Evolutionary conservation across 148 eudicot genomes (phyloP), one percentile per base, ranked within the genome.

Genomic region (Oxyria digyna): DNA sequence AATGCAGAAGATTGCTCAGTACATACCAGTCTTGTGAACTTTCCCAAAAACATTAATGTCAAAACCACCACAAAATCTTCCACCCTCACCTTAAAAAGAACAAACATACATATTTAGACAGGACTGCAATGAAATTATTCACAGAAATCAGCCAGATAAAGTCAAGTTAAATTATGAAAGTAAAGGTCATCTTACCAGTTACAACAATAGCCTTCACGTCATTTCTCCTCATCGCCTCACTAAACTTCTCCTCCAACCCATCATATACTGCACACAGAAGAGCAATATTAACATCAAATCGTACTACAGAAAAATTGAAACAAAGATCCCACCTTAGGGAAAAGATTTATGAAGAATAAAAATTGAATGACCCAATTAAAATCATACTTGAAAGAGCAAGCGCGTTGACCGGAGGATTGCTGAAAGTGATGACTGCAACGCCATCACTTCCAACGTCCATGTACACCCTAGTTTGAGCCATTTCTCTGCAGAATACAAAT

Each of bases 151-250:
- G 18, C 35, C 65, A 15, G 21, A 29, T 59, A 14, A 59, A 31
- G 37, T 0, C 9, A 27, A 14, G 38, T 13, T 38, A 37, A 29
- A 3, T 24, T 3, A 26, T 10, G 31, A 59, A 13, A 13, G 8
- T 0, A 59, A 27, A 29, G 5, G 38, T 1, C 65, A n/a, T 31
- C 50, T 66, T 78, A 91, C 97, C 96, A 49, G 85, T 82, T 24
- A 89, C 43, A 49, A 92, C 97, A 68, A 89, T 73, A 48, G 97
- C 97, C 78, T 86, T 85, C 9, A 93, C 96, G 72, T 93, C 98
- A 54, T 82, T 78, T 74, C 96, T 83, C 55, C 78, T 77, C 88
- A 78, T 79, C 5, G 98, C 96, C 74, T 89, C 94, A 20, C 68
- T 62, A 45, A 80, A 86, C 38, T 82, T 86, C 76, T 76, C 85